Evolutionary conservation across 805 yeast species (phyloP).

Genomic region (Teunomyces atbi): DNA sequence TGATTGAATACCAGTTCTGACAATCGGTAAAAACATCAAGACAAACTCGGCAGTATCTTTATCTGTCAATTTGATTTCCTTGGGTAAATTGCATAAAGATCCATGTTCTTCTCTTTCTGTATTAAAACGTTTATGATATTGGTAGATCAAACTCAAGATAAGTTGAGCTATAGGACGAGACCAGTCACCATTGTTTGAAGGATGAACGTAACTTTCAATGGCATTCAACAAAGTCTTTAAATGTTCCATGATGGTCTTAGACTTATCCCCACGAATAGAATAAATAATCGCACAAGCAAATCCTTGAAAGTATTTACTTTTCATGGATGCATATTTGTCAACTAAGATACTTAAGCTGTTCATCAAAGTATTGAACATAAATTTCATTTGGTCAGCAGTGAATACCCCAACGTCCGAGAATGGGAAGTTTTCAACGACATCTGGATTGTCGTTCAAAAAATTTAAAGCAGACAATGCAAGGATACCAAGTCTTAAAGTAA

Average conservation of each 20-base stretch:
- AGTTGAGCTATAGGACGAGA: constrained; percentile 65
- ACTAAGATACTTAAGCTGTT: constrained; percentile 47
- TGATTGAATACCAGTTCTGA: constrained; percentile 74
- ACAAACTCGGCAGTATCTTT: constrained; percentile 43
- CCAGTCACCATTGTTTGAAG: constrained; percentile 94
- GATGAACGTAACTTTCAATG: constrained; percentile 80
- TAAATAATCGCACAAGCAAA: constrained; percentile 50
- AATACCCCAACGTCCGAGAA: constrained; percentile 63
- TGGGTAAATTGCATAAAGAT: constrained; percentile 21
- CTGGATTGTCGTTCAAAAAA: constrained; percentile 21
- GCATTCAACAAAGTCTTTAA: constrained; percentile 61
- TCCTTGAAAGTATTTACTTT: constrained; percentile 41
- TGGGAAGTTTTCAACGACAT: constrained; percentile 13
- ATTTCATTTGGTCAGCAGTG: constrained; percentile 57
- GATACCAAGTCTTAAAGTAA: constrained; percentile 64
- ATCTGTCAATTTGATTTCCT: constrained; percentile 34
- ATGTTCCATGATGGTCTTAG: constrained; percentile 46
- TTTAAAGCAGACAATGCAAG: constrained; percentile 50
- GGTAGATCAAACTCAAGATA: constrained; percentile 56
- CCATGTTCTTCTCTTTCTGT: constrained; percentile 45
- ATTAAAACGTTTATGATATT: constrained; percentile 57
- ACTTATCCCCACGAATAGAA: constrained; percentile 55
- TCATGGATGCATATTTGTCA: constrained; percentile 45
- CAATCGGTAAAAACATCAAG: constrained; percentile 51
- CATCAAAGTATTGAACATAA: constrained; percentile 54